Conservation (phyloP, 2,329 filamentous ascomycete species). For the Trichoderma breve region DNA sequence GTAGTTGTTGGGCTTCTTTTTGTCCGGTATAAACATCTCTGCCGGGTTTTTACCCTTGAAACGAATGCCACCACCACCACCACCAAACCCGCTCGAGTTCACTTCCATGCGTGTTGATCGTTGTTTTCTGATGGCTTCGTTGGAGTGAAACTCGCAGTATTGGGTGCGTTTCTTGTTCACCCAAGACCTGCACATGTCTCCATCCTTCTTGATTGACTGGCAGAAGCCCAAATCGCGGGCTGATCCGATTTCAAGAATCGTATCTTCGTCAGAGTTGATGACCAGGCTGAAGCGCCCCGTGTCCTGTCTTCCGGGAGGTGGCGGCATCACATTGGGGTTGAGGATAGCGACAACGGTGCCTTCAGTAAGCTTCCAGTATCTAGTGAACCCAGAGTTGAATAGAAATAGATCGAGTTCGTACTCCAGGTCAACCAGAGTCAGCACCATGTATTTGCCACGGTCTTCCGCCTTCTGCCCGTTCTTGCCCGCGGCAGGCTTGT, state of each 20-base stretch:
- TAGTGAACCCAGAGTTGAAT: conserved; percentile 84
- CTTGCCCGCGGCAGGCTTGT: conserved; percentile 46
- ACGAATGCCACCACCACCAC: conserved; percentile 27
- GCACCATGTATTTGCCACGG: conserved; percentile 85
- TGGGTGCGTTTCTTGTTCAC: conserved; percentile 85
- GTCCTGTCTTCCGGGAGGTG: conserved; percentile 69
- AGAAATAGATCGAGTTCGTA: conserved; percentile 91
- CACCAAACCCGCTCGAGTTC: conserved; percentile 61
- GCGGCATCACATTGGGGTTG: conserved; percentile 89
- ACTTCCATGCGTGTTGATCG: conserved; percentile 71
- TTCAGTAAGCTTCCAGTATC: conserved; percentile 89
- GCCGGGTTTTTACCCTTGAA: conserved; percentile 28
- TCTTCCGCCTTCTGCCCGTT: conserved; percentile 52
- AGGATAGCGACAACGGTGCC: conserved; percentile 92
- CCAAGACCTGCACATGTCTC: conserved; percentile 77
- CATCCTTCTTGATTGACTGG: conserved; percentile 80
- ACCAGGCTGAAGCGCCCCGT: conserved; percentile 84
- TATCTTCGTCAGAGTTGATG: conserved; percentile 82
- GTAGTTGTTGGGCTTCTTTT: conserved; percentile 42
- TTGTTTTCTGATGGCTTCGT: conserved; percentile 71
- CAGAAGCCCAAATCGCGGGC: conserved; percentile 87
- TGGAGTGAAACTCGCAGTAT: conserved; percentile 90
- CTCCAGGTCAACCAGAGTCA: conserved; percentile 82
- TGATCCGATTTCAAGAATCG: conserved; percentile 81
- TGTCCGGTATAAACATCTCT: conserved; percentile 20